These are phyloP conservation scores for Tetradesmus obliquus DNA, from an alignment of 139 green algal genomes.

Conservation along the genomic window DNA sequence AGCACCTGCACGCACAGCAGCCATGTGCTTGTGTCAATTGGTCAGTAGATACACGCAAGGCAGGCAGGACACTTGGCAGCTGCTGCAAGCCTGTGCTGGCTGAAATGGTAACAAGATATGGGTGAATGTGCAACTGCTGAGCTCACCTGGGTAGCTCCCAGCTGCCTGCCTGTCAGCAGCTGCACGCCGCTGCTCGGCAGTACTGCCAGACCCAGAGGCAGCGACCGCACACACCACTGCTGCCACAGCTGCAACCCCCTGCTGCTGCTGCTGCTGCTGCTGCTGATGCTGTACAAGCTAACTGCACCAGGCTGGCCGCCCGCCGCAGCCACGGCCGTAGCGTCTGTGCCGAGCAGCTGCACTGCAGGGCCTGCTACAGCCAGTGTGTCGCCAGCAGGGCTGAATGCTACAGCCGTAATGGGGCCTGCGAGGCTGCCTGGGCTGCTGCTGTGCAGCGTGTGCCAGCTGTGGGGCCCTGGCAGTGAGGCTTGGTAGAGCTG, in stretches of 20 bases:
- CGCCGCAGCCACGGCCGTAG: conserved; percentile 16
- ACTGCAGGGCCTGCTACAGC: conserved; percentile 16
- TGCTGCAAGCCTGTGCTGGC: too few relatives aligned
- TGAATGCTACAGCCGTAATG: conserved; percentile 29
- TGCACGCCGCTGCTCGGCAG: conserved; percentile 21
- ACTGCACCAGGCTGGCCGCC: conserved; percentile 30
- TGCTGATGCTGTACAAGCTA: conserved; percentile 2
- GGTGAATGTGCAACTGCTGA: not conserved
- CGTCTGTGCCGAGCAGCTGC: conserved; percentile 20
- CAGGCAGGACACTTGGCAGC: not conserved
- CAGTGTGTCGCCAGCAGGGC: not conserved
- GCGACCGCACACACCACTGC: conserved; percentile 27
- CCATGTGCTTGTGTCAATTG: too few relatives aligned
- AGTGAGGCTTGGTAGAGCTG: not conserved
- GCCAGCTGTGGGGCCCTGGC: conserved; percentile 4
- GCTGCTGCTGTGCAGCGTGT: conserved; percentile 35
- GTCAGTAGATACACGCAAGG: not conserved
- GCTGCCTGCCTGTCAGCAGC: conserved; percentile 12
- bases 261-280: conserved; percentile 1
- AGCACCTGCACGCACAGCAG: conserved; percentile 26
- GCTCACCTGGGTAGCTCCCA: conserved; percentile 21
- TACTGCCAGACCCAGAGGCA: not conserved
- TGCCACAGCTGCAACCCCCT: conserved; percentile 35
- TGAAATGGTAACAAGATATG: not conserved
- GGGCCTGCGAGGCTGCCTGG: not conserved